Base-by-base conservation (phyloP, 164 flowering plant species). In the Sedum album region DNA sequence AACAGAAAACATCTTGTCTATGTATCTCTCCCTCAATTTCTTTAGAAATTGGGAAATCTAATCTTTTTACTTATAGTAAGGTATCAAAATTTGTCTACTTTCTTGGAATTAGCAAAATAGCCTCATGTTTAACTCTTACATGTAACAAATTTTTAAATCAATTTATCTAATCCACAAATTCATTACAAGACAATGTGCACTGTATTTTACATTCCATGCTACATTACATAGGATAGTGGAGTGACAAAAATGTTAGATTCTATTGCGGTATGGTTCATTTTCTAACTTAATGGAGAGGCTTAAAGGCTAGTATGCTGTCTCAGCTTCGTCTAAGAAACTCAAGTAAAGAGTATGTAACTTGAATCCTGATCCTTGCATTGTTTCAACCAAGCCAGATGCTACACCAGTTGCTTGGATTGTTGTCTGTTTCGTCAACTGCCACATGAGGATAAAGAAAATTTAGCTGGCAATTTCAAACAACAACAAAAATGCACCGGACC, bases 321-420 rank as follows among this genome's bases (percentile, higher is more conserved):
- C 48, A 13, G 11, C n/a, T 9, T 42, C 35, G 17, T 44, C 36
- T 31, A 20, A 15, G 53, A 66, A 66, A 66, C 57, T 26, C 18
- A 66, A 67, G 30, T 31, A 42, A 2, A 35, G 36, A 66, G 36
- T 61, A 21, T 53, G 70, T 41, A 68, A 55, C 60, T 68, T 68
- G 36, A 48, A 33, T 10, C 23, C 28, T 49, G 39, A 62, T 25
- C 26, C 36, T 25, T 57, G 62, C 14, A 57, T 57, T 33, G 20
- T 13, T 57, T 57, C 62, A 28, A 57, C 62, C 62, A 57, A 14
- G 62, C 33, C 62, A 26, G 62, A 26, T 30, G 62, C 62, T 5
- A 57, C 62, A 30, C 62, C 62, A 11, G 62, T 57, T 28, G 62
- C 62, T 7, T 57, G 62, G 33, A 57, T 57, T 28, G 62, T 57